Percentiles rank a stretch among this genome's conserved stretches.
Conservation (phyloP, 352 stramenopile species). For the Halophytophthora batemanensis region DNA sequence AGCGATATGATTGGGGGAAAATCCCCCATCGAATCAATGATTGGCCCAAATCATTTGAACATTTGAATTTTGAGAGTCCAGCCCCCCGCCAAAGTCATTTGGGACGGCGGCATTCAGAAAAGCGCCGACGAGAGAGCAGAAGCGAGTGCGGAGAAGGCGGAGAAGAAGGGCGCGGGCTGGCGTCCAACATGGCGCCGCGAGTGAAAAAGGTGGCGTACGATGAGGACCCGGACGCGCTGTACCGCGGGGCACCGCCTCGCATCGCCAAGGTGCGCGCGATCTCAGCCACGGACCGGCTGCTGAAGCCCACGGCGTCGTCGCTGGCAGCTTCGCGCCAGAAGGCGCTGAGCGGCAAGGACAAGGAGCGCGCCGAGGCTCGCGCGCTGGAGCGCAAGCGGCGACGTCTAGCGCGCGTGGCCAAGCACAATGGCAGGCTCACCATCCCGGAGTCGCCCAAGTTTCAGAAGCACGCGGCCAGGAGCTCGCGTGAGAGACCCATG, state of each 20-base stretch:
- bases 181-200: slow-evolving; percentile 11
- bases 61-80: slow-evolving; percentile 26
- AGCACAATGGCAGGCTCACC: slow-evolving; percentile 58
- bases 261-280: slow-evolving; percentile 55
- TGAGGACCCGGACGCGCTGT: slow-evolving; percentile 47
- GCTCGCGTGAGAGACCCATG: slow-evolving; percentile 29
- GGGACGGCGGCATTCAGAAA: slow-evolving; percentile 26
- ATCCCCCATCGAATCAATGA: too few relatives aligned
- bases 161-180: neutral
- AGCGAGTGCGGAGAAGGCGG: neutral
- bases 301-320: slow-evolving; percentile 56
- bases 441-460: slow-evolving; percentile 74
- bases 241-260: slow-evolving; percentile 35
- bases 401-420: slow-evolving; percentile 32
- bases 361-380: slow-evolving; percentile 33
- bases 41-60: slow-evolving; percentile 24
- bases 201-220: slow-evolving; percentile 22
- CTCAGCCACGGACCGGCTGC: slow-evolving; percentile 53
- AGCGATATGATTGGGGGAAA: slow-evolving; percentile 18
- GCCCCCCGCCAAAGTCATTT: too few relatives aligned
- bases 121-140: neutral
- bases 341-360: slow-evolving; percentile 40
- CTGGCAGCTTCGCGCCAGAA: slow-evolving; percentile 42
- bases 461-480: slow-evolving; percentile 30
- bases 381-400: slow-evolving; percentile 31